phyloP scores from a whole-genome alignment of 2,329 filamentous ascomycete species.

The Huntiella omanensis region DNA sequence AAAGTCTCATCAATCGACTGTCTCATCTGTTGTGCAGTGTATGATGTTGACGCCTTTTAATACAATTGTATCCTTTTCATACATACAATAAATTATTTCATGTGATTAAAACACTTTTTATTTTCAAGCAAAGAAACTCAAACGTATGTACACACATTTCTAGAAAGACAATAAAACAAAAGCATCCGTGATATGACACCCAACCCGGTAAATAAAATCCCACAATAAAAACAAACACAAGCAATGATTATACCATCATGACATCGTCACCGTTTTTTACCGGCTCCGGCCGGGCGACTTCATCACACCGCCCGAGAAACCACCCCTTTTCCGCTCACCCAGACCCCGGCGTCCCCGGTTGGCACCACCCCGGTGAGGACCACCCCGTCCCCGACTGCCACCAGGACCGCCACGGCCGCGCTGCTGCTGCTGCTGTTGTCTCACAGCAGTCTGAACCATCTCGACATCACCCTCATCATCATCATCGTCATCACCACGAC shows the following conservation, averaged over 20 bases:
- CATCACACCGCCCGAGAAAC: constrained; percentile 21
- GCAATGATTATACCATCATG: neutral
- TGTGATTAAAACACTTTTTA: no score
- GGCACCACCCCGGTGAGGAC: constrained; percentile 18
- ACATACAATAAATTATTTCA: no score
- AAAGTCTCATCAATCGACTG: neutral
- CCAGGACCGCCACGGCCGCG: constrained; percentile 21
- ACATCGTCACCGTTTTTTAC: neutral
- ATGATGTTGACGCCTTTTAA: no score
- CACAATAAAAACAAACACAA: neutral
- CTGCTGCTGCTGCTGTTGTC: constrained; percentile 21
- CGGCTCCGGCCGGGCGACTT: constrained; percentile 17
- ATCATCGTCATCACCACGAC: constrained; percentile 27
- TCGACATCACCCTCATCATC: constrained; percentile 32
- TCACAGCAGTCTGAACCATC: constrained; percentile 18
- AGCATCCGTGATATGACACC: constrained; percentile 3
- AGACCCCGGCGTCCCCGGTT: constrained; percentile 29
- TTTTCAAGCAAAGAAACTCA: no score
- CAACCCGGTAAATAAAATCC: neutral
- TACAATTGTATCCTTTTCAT: no score
- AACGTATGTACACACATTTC: no score
- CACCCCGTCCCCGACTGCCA: constrained; percentile 27
- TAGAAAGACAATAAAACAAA: constrained; percentile 4
- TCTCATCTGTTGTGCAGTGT: no score
- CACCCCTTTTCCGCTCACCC: constrained; percentile 30